phyloP scores from a whole-genome alignment of 2,329 filamentous ascomycete species.

The Aureobasidium sp. region DNA sequence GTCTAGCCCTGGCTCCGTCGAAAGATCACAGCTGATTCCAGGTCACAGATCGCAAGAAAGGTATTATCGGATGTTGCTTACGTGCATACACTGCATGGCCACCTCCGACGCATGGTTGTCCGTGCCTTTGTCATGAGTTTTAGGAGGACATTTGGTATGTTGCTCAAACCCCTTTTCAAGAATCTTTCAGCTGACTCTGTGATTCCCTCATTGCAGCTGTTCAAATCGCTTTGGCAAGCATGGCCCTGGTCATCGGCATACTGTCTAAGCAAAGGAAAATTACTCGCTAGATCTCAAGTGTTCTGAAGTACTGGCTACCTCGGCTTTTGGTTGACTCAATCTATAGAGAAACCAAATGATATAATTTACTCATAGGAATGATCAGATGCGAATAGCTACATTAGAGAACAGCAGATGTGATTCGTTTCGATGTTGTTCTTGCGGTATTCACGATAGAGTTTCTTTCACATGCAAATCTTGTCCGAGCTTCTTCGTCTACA shows the following conservation, averaged over 20 bases:
- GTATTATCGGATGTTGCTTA: constrained; percentile 25
- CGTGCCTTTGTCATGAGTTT: neutral
- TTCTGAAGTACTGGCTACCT: no score
- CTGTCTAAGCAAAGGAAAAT: constrained; percentile 5
- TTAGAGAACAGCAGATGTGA: no score
- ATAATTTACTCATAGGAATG: no score
- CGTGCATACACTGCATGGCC: constrained; percentile 30
- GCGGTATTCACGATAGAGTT: no score
- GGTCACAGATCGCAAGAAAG: constrained; percentile 4
- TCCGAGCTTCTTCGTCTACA: no score
- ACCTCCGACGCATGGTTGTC: constrained; percentile 12
- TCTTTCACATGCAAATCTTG: no score
- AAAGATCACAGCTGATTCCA: constrained; percentile 16
- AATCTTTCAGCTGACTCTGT: neutral
- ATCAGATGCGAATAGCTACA: no score
- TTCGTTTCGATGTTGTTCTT: no score
- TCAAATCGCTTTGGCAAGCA: constrained; percentile 5
- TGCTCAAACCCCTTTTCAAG: neutral
- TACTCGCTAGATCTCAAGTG: neutral
- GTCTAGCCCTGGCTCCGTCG: neutral
- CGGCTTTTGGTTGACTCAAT: no score
- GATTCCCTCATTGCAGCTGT: neutral
- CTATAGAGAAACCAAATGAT: no score
- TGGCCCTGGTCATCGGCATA: constrained; percentile 1
- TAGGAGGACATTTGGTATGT: constrained; percentile 7